Percentiles rank a stretch among this genome's conserved stretches.
Conservation (phyloP, 2,329 filamentous ascomycete genomes). For the Pseudogymnoascus sp. region DNA sequence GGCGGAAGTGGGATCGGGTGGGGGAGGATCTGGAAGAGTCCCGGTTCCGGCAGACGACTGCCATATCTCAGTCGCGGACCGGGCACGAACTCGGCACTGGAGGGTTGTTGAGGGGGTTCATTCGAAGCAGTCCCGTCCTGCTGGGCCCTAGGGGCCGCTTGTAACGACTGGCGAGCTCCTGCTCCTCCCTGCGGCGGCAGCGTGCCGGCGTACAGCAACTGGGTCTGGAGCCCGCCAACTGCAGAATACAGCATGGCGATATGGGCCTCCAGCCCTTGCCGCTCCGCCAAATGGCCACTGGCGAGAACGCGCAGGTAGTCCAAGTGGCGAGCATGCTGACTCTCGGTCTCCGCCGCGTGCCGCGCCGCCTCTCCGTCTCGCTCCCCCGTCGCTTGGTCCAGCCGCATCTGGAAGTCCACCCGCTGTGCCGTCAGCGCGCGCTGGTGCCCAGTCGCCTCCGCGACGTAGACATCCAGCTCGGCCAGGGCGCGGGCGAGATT, state of each 20-base stretch:
- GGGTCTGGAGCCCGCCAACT: not conserved
- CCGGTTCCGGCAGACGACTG: not conserved
- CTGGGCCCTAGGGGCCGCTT: not conserved
- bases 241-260: not conserved
- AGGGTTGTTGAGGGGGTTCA: not conserved
- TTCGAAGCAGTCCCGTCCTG: not conserved
- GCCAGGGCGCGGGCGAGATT: not conserved
- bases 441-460: not conserved
- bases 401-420: not conserved
- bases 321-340: not conserved
- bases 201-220: not conserved
- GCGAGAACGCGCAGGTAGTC: not conserved
- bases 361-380: not conserved
- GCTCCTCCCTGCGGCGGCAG: not conserved
- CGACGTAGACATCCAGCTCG: not conserved
- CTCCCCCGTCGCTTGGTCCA: not conserved
- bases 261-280: not conserved
- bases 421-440: not conserved
- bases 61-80: not conserved
- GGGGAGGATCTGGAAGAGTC: constrained; percentile 1
- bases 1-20: not conserved
- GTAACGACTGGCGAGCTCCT: not conserved
- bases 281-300: not conserved
- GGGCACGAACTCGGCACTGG: not conserved
- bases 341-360: not conserved